A percentile compares a stretch with the other conserved stretches of the same genome.
phyloP scores from a whole-genome alignment of 1,139 yeast genomes.

The Yamadazyma pseudoaaseri region DNA sequence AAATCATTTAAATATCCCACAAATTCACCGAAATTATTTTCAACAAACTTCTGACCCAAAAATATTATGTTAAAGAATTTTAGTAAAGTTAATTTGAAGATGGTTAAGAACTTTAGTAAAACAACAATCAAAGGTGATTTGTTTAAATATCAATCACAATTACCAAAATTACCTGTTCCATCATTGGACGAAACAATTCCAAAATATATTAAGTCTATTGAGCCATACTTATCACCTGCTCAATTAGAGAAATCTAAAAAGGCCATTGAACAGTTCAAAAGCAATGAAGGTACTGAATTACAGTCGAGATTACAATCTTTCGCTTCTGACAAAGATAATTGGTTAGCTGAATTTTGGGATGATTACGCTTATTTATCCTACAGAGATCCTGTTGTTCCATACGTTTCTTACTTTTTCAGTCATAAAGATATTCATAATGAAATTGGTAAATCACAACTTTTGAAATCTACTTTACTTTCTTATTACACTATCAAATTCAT shows the following conservation, averaged over 20 bases:
- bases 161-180: slow-evolving; percentile 91
- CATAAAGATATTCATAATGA: slow-evolving; percentile 65
- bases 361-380: slow-evolving; percentile 88
- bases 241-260: slow-evolving; percentile 58
- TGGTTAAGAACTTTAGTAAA: slow-evolving; percentile 29
- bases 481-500: slow-evolving; percentile 56
- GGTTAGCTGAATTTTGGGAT: slow-evolving; percentile 96
- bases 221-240: slow-evolving; percentile 56
- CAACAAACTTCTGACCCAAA: background rate
- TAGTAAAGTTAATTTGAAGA: slow-evolving; percentile 11
- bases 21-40: background rate
- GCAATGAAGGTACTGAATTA: slow-evolving; percentile 59
- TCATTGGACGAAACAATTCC: slow-evolving; percentile 67
- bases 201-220: slow-evolving; percentile 68
- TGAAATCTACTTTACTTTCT: slow-evolving; percentile 67
- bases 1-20: slow-evolving; percentile 5
- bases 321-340: slow-evolving; percentile 69
- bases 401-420: slow-evolving; percentile 85
- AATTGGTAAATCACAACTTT: slow-evolving; percentile 68
- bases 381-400: slow-evolving; percentile 92
- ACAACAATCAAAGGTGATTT: slow-evolving; percentile 61
- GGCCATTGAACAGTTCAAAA: slow-evolving; percentile 65
- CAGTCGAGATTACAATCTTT: slow-evolving; percentile 64
- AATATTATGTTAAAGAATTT: slow-evolving; percentile 16
- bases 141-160: slow-evolving; percentile 66